These are phyloP conservation scores for Mycena rebaudengoi DNA, from an alignment of 768 basidiomycete genomes.

Conservation along the genomic window DNA sequence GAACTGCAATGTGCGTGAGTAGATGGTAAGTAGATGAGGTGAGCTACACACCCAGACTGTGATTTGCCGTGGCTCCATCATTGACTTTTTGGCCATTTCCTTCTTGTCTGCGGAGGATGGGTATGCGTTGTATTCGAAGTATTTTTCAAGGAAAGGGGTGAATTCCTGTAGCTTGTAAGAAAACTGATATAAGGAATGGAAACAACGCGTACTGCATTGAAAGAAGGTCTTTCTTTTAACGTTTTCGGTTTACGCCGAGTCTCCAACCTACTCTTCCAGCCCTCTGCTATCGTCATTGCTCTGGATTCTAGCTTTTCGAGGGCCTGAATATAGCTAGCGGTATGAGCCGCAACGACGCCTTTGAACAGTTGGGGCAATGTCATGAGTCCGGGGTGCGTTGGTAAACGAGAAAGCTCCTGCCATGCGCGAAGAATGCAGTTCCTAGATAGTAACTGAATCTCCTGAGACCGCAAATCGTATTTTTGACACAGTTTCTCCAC, in stretches of 20 bases:
- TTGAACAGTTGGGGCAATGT: neutral
- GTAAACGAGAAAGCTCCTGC: neutral
- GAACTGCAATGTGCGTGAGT: constrained; percentile 44
- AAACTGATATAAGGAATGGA: neutral
- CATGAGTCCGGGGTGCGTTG: neutral
- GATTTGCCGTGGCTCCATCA: constrained; percentile 57
- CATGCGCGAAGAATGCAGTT: neutral
- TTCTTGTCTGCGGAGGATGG: constrained; percentile 51
- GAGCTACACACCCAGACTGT: constrained; percentile 58
- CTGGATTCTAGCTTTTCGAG: neutral
- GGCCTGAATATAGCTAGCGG: neutral
- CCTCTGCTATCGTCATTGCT: neutral
- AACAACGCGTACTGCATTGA: constrained; percentile 31
- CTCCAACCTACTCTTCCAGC: neutral
- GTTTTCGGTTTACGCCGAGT: neutral
- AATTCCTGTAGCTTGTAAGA: constrained; percentile 48
- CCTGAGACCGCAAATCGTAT: neutral
- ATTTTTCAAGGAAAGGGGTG: constrained; percentile 53
- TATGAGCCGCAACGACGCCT: neutral
- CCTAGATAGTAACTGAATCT: neutral
- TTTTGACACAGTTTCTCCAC: neutral
- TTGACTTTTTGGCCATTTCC: constrained; percentile 49
- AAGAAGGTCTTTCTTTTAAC: constrained; percentile 14
- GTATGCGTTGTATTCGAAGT: constrained; percentile 57
- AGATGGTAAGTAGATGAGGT: neutral